Conservation (phyloP, 805 yeast genomes). For the Saccharomycopsis schoenii region DNA sequence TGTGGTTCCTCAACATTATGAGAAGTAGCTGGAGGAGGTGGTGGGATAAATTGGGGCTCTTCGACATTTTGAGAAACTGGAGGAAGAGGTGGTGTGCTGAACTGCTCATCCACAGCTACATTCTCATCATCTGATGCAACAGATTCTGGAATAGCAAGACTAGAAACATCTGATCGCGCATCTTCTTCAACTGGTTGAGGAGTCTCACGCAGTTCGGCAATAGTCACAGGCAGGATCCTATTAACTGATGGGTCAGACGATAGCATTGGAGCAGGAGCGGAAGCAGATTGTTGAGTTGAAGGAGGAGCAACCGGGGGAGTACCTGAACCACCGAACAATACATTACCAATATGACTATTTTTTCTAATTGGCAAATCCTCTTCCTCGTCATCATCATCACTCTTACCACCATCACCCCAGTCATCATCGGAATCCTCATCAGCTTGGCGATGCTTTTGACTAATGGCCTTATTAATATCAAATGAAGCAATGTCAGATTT, state of each 20-base stretch:
- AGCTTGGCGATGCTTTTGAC: constrained; percentile 7
- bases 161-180: constrained; percentile 13
- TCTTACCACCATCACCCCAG: constrained; percentile 17
- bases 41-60: not conserved
- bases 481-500: not conserved
- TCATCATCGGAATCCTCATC: constrained; percentile 14
- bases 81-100: constrained; percentile 4
- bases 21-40: too few species aligned
- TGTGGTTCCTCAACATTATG: constrained; percentile 6
- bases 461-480: constrained; percentile 14
- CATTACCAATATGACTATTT: constrained; percentile 12
- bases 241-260: not conserved
- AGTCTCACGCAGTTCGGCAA: not conserved
- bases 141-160: constrained; percentile 18
- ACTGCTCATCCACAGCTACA: not conserved
- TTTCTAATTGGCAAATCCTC: constrained; percentile 18
- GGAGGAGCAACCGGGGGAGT: not conserved
- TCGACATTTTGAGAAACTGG: not conserved
- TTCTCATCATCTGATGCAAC: constrained; percentile 17
- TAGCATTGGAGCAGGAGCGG: not conserved
- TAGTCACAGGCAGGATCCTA: not conserved
- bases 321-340: constrained; percentile 14
- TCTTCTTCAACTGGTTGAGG: not conserved
- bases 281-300: not conserved
- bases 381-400: constrained; percentile 12